Conservation (phyloP, 495 filamentous ascomycete species). For the Usnea hakonensis region DNA sequence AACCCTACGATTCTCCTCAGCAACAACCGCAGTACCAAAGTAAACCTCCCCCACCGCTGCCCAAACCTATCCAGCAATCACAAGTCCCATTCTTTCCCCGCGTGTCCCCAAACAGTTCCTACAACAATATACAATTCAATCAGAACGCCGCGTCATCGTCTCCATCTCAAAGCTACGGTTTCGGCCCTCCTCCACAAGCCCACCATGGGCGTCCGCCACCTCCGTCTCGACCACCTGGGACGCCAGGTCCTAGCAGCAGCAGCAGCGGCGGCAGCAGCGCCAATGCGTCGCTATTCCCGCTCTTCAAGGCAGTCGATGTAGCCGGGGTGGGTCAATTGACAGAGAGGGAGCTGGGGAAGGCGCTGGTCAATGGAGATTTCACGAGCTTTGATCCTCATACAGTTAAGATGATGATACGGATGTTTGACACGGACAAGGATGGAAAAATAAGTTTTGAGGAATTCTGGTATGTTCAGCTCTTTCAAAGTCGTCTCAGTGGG, state of each 20-base stretch:
- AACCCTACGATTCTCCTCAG: slow-evolving; percentile 23
- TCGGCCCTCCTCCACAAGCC: slow-evolving; percentile 46
- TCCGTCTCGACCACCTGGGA: slow-evolving; percentile 56
- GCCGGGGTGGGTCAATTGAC: slow-evolving; percentile 71
- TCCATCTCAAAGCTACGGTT: slow-evolving; percentile 53
- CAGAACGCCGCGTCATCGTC: slow-evolving; percentile 35
- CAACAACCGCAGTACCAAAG: slow-evolving; percentile 22
- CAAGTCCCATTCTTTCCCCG: slow-evolving; percentile 27
- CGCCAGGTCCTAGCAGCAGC: slow-evolving; percentile 46
- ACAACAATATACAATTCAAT: slow-evolving; percentile 35
- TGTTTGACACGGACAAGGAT: slow-evolving; percentile 86
- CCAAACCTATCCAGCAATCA: slow-evolving; percentile 13
- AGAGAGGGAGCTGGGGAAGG: slow-evolving; percentile 80
- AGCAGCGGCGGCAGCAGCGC: slow-evolving; percentile 49
- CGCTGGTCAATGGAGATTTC: slow-evolving; percentile 94
- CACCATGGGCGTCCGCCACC: slow-evolving; percentile 43
- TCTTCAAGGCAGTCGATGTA: slow-evolving; percentile 90
- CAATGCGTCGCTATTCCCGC: slow-evolving; percentile 68
- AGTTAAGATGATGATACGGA: slow-evolving; percentile 95
- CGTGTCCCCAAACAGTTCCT: slow-evolving; percentile 29
- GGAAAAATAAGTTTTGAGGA: slow-evolving; percentile 91
- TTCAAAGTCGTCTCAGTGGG: not conserved
- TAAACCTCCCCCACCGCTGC: slow-evolving; percentile 28
- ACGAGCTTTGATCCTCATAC: slow-evolving; percentile 92
- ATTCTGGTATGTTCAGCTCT: slow-evolving; percentile 52